These are phyloP conservation scores for Colletotrichum musicola DNA, from an alignment of 2,329 filamentous ascomycete genomes.

Conservation along the genomic window DNA sequence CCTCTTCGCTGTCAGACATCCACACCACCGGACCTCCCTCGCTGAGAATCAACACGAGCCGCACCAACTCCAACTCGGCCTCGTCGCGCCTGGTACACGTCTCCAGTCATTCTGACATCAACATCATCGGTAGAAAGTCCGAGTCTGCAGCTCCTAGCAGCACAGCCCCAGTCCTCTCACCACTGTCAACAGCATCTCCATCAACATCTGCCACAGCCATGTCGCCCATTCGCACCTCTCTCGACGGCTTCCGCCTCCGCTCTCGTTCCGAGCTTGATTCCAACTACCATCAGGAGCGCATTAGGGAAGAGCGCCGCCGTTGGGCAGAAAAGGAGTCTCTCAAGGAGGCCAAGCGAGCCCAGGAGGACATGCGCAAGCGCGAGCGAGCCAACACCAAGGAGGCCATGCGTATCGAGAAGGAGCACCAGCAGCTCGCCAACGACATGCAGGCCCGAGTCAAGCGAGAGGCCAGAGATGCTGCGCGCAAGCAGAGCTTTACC, in stretches of 20 bases:
- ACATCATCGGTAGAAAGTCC: slow-evolving; percentile 46
- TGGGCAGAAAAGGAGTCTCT: slow-evolving; percentile 72
- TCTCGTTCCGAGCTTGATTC: slow-evolving; percentile 72
- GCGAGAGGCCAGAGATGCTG: slow-evolving; percentile 41
- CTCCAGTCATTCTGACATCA: slow-evolving; percentile 64
- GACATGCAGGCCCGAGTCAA: slow-evolving; percentile 24
- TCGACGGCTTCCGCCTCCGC: slow-evolving; percentile 72
- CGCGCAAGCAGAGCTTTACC: slow-evolving; percentile 55
- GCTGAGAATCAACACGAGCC: slow-evolving; percentile 55
- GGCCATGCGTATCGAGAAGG: slow-evolving; percentile 63
- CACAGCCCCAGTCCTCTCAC: slow-evolving; percentile 45
- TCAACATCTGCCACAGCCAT: slow-evolving; percentile 51
- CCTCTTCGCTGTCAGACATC: slow-evolving; percentile 55
- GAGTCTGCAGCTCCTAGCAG: slow-evolving; percentile 44
- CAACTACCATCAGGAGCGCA: slow-evolving; percentile 64
- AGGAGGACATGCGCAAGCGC: slow-evolving; percentile 68
- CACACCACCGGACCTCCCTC: slow-evolving; percentile 44
- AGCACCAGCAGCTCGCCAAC: slow-evolving; percentile 48
- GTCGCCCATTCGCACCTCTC: slow-evolving; percentile 69
- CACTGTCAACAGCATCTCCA: slow-evolving; percentile 49
- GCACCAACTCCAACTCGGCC: slow-evolving; percentile 41
- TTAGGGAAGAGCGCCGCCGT: slow-evolving; percentile 71
- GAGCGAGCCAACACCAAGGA: slow-evolving; percentile 71
- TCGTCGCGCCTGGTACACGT: slow-evolving; percentile 57
- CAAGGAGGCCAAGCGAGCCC: slow-evolving; percentile 73